Conservation (phyloP, 768 basidiomycete genomes). For the Termitomyces sp. region DNA sequence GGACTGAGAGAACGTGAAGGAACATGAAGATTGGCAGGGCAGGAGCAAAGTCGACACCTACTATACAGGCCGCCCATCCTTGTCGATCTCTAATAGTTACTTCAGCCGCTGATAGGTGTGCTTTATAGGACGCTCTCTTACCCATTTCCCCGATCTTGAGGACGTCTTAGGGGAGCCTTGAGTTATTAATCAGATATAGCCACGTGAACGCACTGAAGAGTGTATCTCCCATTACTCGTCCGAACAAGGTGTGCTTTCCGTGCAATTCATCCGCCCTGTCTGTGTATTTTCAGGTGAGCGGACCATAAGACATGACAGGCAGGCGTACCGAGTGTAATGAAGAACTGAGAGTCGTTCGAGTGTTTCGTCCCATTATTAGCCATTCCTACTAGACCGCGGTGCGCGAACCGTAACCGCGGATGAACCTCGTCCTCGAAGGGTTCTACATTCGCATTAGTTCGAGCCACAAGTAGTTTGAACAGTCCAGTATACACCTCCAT, state of each 20-base stretch:
- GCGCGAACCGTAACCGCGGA: conserved; percentile 82
- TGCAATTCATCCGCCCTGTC: conserved; percentile 92
- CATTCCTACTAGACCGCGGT: conserved; percentile 92
- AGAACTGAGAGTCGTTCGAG: conserved; percentile 93
- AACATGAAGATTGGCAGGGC: neutral
- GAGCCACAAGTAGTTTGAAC: neutral
- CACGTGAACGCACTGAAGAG: conserved; percentile 66
- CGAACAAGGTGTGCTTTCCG: conserved; percentile 93
- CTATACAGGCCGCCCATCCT: conserved; percentile 79
- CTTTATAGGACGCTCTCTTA: conserved; percentile 29
- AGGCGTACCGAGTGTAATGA: conserved; percentile 80
- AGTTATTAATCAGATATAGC: neutral
- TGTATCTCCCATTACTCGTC: conserved; percentile 84
- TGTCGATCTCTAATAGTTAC: conserved; percentile 55
- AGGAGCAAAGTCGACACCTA: conserved; percentile 29
- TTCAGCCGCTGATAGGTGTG: conserved; percentile 2
- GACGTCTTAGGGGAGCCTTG: conserved; percentile 53
- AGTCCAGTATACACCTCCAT: conserved; percentile 57
- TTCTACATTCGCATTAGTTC: conserved; percentile 39
- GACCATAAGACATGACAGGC: neutral
- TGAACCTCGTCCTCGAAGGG: conserved; percentile 95
- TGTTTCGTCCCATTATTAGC: conserved; percentile 87
- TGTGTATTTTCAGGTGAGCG: conserved; percentile 21
- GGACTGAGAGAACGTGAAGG: conserved; percentile 47
- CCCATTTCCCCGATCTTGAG: conserved; percentile 90